phyloP scores from a whole-genome alignment of 2,329 filamentous ascomycete genomes.

The Hypocreales sp. region DNA sequence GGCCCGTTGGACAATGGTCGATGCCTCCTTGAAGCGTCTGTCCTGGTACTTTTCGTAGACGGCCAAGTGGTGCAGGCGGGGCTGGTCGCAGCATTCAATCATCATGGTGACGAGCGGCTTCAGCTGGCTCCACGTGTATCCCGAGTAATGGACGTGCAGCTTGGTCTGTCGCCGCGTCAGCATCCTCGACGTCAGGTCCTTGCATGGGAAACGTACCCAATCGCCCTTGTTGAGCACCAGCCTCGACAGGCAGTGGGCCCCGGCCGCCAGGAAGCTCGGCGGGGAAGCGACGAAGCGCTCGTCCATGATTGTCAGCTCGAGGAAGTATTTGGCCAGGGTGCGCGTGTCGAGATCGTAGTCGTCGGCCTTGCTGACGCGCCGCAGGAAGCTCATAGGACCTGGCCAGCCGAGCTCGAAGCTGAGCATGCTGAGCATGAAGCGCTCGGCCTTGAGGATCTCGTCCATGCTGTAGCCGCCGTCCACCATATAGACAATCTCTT shows the following conservation, averaged over 20 bases:
- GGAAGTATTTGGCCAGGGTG: conserved; percentile 92
- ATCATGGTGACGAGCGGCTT: conserved; percentile 63
- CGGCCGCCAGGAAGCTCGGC: conserved; percentile 81
- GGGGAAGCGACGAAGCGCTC: conserved; percentile 88
- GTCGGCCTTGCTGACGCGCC: conserved; percentile 94
- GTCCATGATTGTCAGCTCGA: conserved; percentile 95
- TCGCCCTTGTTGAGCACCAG: conserved; percentile 80
- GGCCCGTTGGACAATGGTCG: conserved; percentile 63
- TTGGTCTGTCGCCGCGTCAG: conserved; percentile 39
- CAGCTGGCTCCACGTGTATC: conserved; percentile 79
- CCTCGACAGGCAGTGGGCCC: conserved; percentile 81
- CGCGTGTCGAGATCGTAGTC: conserved; percentile 93
- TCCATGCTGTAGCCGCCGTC: conserved; percentile 79
- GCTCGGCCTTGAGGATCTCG: conserved; percentile 91
- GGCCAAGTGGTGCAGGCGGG: conserved; percentile 66
- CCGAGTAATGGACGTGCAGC: conserved; percentile 81
- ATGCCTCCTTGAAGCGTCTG: conserved; percentile 73
- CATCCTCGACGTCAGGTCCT: no score
- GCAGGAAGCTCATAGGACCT: conserved; percentile 96
- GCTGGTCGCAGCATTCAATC: conserved; percentile 73
- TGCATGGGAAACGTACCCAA: conserved; percentile 56
- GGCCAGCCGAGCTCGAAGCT: conserved; percentile 94
- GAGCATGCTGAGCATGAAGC: conserved; percentile 96
- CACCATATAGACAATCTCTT: conserved; percentile 97
- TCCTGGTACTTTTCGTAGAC: conserved; percentile 89